Evolutionary conservation across 2,329 filamentous ascomycete genomes (phyloP), one percentile per base, ranked within the genome.

Genomic region (Diaporthe citriasiana): DNA sequence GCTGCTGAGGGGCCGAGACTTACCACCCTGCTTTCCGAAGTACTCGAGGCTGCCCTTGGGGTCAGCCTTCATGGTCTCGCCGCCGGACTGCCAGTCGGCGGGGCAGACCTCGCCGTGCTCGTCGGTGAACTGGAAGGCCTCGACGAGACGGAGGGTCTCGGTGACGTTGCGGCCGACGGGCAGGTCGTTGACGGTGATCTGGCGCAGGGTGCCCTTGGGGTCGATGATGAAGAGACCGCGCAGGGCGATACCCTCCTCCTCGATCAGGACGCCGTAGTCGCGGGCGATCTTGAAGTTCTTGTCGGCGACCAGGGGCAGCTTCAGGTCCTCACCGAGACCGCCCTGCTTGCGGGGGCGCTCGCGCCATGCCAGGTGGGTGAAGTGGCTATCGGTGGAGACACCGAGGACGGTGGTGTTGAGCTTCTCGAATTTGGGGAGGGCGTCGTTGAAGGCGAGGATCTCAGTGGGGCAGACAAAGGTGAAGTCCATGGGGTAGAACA

Each of bases 91-190:
- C 86, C 86, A 88, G 78, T 86, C 86, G 71, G 86, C 86, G 57
- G 86, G 86, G 83, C 86, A 95, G 72, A 94, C 89, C 81, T 94
- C 91, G 83, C 95, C 95, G 87, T 93, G 94, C 78, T 94, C 93
- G 78, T 95, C 93, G 17, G 93, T 93, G 86, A 96, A 94, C 83
- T 95, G 94, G 82, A 95, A 95, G 8, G 93, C 92, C 77, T 93
- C 88, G 74, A 92, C 89, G 1, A 93, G 92, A 50, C 91, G 89
- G 78, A 91, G 85, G 2, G 89, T 88, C 84, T 93, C 91, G 80
- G 91, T 89, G 71, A 92, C 91, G 77, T 88, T 87, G 77, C 91
- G 89, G 75, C 91, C 90, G 76, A 92, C 90, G 75, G 90, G 89
- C 42, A 91, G 86, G 78, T 92, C 90, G 83, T 92, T 92, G 84